Base-by-base conservation (phyloP, 2,329 filamentous ascomycete genomes). In the Aspergillus viridinutans region DNA sequence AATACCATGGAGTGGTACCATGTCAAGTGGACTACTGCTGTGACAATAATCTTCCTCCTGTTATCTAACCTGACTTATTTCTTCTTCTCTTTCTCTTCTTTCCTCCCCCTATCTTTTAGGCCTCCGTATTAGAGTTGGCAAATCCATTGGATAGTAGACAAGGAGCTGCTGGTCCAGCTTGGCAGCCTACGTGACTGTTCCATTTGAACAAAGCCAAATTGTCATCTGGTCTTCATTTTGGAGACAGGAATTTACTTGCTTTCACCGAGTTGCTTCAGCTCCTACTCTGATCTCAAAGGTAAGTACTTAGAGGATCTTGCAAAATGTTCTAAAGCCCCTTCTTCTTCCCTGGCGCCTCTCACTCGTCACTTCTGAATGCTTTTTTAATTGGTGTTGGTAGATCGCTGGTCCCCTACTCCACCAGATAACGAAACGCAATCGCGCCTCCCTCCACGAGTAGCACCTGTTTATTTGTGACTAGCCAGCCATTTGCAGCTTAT, bases 301-400 rank as follows among this genome's bases (percentile, higher is more conserved):
- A 47, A 25, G n/a, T 21, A 5, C 9, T 8, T 20, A 12, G 42
- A 17, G 6, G 14, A 54, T 59, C 61, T 59, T 57, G 59, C 61
- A 63, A 55, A 51, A 55, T 58, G 52, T 54, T 58, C 53, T 40
- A 61, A 53, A 49, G 48, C 59, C 60, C 54, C 54, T 57, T 55
- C 47, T 50, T 58, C 12, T 23, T 17, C 43, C 12, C 12, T 25
- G 21, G 43, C 23, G 20, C 43, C 23, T 17, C 53, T 48, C 54
- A 54, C 45, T 53, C 42, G 29, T 49, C 54, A 54, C 60, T 61
- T 49, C 54, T 61, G 60, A 62, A 64, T 61, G 62, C 58, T 57
- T 54, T 51, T 59, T 54, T 66, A 63, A 65, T 65, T 65, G 61
- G 61, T 61, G 50, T 61, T 57, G 59, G 64, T 62, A 64, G 64